Conservation (phyloP, 2,329 filamentous ascomycete genomes). For the Aspergillus tubingensis region DNA sequence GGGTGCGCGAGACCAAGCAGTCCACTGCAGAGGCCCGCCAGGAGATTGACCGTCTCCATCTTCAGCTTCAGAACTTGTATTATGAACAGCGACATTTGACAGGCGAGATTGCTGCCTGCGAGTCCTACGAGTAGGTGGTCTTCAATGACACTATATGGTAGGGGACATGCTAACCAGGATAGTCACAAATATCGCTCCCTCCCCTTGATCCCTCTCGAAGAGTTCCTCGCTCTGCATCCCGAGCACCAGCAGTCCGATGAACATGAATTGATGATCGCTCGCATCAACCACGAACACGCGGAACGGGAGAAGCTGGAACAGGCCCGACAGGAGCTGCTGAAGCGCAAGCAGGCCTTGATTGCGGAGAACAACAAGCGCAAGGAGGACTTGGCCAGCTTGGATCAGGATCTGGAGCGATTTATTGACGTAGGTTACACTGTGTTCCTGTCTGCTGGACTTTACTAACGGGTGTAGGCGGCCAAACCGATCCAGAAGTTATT, state of each 20-base stretch:
- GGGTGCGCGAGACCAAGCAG: conserved; percentile 81
- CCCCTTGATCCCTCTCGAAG: conserved; percentile 78
- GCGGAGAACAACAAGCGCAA: conserved; percentile 88
- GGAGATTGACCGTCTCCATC: conserved; percentile 86
- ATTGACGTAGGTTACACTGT: conserved; percentile 67
- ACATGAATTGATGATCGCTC: conserved; percentile 80
- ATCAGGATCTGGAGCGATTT: conserved; percentile 90
- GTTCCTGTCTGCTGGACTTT: conserved; percentile 1
- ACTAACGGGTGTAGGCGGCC: conserved; percentile 62
- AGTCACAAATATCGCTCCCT: conserved; percentile 81
- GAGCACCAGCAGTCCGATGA: conserved; percentile 72
- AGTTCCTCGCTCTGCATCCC: conserved; percentile 76
- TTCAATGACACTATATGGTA: background rate
- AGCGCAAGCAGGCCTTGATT: conserved; percentile 68
- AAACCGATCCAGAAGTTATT: conserved; percentile 87
- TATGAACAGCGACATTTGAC: conserved; percentile 92
- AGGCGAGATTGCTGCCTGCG: conserved; percentile 86
- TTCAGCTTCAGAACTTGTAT: conserved; percentile 92
- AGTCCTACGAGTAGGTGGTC: conserved; percentile 78
- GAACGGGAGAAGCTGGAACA: conserved; percentile 85
- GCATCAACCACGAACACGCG: conserved; percentile 85
- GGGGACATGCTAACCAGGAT: background rate
- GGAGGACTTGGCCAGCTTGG: conserved; percentile 86
- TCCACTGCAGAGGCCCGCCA: conserved; percentile 83
- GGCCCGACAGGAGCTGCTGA: conserved; percentile 74